Percentiles rank a stretch among this genome's conserved stretches.
phyloP scores from a whole-genome alignment of 306 rosid genomes.

The Neltuma alba region DNA sequence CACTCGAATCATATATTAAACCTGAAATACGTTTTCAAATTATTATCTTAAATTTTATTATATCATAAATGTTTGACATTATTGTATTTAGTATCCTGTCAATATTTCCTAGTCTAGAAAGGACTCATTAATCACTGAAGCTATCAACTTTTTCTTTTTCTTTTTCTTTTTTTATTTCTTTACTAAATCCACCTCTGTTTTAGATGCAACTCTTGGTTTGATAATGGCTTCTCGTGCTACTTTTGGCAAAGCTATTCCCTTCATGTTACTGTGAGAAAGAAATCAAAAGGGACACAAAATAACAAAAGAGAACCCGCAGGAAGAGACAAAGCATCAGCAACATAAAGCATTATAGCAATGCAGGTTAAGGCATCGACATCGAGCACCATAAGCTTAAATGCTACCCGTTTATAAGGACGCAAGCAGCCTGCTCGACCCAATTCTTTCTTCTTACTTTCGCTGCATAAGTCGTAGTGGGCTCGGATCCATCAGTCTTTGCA shows the following conservation, averaged over 20 bases:
- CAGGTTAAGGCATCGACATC: too few relatives aligned
- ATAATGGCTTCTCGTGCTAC: constrained; percentile 1
- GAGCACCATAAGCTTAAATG: too few relatives aligned
- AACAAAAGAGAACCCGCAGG: neutral
- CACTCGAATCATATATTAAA: neutral
- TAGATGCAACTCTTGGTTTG: constrained; percentile 15
- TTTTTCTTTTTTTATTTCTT: neutral
- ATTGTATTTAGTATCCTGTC: neutral
- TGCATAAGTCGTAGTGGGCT: too few relatives aligned
- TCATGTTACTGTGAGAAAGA: neutral
- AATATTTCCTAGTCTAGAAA: neutral
- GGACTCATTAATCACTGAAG: neutral
- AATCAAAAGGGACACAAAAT: neutral
- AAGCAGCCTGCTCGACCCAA: too few relatives aligned
- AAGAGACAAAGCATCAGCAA: neutral
- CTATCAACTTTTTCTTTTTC: neutral
- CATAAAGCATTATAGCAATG: constrained; percentile 6
- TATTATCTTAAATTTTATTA: neutral
- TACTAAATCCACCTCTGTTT: neutral
- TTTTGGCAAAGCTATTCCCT: constrained; percentile 23
- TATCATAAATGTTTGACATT: neutral
- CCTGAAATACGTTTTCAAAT: neutral
- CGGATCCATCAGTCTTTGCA: neutral
- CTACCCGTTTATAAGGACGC: too few relatives aligned
- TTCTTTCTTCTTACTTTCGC: too few relatives aligned